Evolutionary conservation across 176 grass and related monocot species (phyloP), one percentile per base, ranked within the genome.

Genomic region (Melocanna baccifera): DNA sequence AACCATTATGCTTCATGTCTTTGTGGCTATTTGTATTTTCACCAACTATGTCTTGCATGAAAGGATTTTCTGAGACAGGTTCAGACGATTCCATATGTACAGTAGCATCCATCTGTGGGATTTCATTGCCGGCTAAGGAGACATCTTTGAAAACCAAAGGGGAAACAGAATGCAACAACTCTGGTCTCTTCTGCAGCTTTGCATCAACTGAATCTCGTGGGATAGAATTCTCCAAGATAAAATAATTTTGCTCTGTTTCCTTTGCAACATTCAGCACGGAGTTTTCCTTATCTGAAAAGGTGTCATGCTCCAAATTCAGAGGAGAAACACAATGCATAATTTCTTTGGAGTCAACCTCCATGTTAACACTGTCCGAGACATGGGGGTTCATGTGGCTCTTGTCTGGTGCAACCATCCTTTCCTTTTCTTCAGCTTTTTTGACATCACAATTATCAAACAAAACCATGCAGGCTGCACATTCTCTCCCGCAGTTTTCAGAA

Each of bases 371-470:
- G 39, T 29, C 50, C 41, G 87, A 81, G 46, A 67, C 63, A 61
- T 42, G 79, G 11, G 82, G 84, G 45, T 57, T 97, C 52, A 89
- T 82, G 79, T 88, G 73, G 61, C 62, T 66, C 69, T 84, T 90
- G 80, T 89, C 70, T 62, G 77, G 79, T 80, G 62, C 79, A 93
- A 87, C 81, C 62, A 73, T 47, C 5, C 70, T 82, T 88, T 91
- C 87, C 36, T 90, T 91, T 72, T 90, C 76, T 79, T 82, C 86
- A 29, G 74, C 46, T 71, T 79, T 83, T 77, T 85, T 70, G 43
- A 43, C 68, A 76, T 84, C 71, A 66, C 77, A 87, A 79, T 69
- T 91, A 69, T 83, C 84, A 71, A 91, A 87, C 28, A 96, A 81
- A 68, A 71, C 75, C 51, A 81, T 85, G 75, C 80, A 87, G 8